These are phyloP conservation scores for Tuber melanosporum DNA, from an alignment of 495 filamentous ascomycete genomes.

Conservation along the genomic window DNA sequence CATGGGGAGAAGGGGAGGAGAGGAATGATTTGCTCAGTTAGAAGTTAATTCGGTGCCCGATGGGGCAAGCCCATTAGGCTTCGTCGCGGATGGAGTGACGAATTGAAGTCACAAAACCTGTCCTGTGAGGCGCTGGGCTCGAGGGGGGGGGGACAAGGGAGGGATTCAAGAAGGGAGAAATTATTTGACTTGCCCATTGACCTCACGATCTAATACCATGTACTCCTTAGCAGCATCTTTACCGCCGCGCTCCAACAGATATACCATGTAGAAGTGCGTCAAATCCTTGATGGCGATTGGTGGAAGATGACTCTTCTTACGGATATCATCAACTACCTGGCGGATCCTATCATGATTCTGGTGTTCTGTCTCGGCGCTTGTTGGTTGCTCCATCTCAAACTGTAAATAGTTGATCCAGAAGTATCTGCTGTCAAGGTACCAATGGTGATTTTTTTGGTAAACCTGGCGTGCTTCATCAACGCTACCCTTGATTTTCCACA, in stretches of 20 bases:
- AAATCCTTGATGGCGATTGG: constrained; percentile 66
- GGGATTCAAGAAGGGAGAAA: constrained; percentile 18
- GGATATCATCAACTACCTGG: constrained; percentile 70
- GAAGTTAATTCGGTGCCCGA: constrained; percentile 5
- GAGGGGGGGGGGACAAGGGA: constrained; percentile 9
- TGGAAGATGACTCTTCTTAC: constrained; percentile 65
- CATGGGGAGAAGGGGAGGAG: constrained; percentile 8
- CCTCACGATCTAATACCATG: constrained; percentile 71
- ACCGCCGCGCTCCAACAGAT: constrained; percentile 77
- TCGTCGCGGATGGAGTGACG: constrained; percentile 18
- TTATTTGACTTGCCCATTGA: constrained; percentile 62
- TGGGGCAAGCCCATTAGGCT: constrained; percentile 9
- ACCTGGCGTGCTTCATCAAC: constrained; percentile 78
- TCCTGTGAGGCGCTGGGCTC: constrained; percentile 26
- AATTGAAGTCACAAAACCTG: constrained; percentile 32
- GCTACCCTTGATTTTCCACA: constrained; percentile 87
- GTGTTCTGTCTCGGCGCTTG: constrained; percentile 56
- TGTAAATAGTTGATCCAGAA: constrained; percentile 89
- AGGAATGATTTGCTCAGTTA: neutral
- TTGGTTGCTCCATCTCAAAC: constrained; percentile 86
- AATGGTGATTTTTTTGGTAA: constrained; percentile 73
- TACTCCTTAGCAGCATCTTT: constrained; percentile 81
- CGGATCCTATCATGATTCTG: constrained; percentile 68
- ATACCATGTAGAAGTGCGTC: constrained; percentile 70
- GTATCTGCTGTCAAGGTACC: constrained; percentile 75